Conservation (phyloP, 2,329 filamentous ascomycete genomes). For the Onygenales sp. region DNA sequence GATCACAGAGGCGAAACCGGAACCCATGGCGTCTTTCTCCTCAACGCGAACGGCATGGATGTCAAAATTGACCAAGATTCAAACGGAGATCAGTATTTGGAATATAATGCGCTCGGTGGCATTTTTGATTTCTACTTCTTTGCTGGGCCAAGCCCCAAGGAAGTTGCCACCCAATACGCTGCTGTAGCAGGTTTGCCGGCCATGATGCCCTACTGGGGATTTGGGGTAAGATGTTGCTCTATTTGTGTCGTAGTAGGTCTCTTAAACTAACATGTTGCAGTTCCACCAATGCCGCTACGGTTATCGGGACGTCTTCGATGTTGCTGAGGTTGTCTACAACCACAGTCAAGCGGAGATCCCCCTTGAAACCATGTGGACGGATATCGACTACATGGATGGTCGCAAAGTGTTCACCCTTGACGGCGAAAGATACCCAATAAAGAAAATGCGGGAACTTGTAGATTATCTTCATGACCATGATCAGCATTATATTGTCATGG, state of each 20-base stretch:
- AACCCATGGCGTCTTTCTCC: constrained; percentile 53
- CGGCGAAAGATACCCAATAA: constrained; percentile 45
- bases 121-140: constrained; percentile 60
- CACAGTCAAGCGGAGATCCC: constrained; percentile 24
- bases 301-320: constrained; percentile 36
- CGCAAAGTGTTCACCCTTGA: constrained; percentile 27
- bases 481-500: constrained; percentile 61
- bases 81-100: constrained; percentile 55
- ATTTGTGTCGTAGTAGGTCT: neutral
- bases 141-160: constrained; percentile 43
- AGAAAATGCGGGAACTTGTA: constrained; percentile 53
- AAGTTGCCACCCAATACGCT: constrained; percentile 47
- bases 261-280: constrained; percentile 3
- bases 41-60: constrained; percentile 63
- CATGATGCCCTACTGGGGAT: constrained; percentile 52
- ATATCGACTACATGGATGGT: constrained; percentile 23
- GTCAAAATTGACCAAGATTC: constrained; percentile 54
- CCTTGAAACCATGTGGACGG: constrained; percentile 26
- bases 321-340: constrained; percentile 26
- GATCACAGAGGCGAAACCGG: constrained; percentile 49
- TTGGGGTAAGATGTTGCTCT: constrained; percentile 35
- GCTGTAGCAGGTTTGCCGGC: constrained; percentile 42
- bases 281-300: constrained; percentile 52
- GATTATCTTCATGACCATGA: constrained; percentile 51
- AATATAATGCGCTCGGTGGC: constrained; percentile 63